Base-by-base conservation (phyloP, 495 filamentous ascomycete genomes). In the Mycothermus thermophilus region DNA sequence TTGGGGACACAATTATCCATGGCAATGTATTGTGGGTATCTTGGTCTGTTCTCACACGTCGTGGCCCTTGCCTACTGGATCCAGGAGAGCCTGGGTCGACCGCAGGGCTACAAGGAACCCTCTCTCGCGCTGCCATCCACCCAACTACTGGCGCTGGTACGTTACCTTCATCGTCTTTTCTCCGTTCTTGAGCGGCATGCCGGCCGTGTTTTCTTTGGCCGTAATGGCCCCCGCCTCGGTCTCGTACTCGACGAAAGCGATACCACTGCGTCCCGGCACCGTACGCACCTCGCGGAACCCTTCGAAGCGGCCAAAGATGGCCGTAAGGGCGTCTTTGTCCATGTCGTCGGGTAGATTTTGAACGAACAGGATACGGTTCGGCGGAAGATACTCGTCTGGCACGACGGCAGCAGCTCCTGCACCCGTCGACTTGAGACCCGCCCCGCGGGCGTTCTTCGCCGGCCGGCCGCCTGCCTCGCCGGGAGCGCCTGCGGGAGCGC, bases 231-330 rank as follows among this genome's bases (percentile, higher is more conserved):
- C 85, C 10, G 75, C 64, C 65, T 95, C 81, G 41, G 68, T 73
- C 54, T 93, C 84, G 61, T 94, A 99, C 58, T 99, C 92, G 42
- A 95, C 84, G 54, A 96, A 96, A 2, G 83, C 88, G 60, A 99
- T 88, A 8, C 83, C 84, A 52, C 73, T 80, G 39, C 92, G 68
- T 5, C 83, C 81, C 5, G 87, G 83, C 28, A 96, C 86, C 56
- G 80, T 59, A 38, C 92, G 75, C 19, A 94, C 84, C 54, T 96
- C 92, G 57, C 77, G 77, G 63, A 96, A 96, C 35, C 90, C 90
- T 43, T 93, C 84, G 63, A 90, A 99, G 23, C 77, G 75, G 25
- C 74, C 74, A 63, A 95, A 99, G 37, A 95, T 74, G 16, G 68
- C 71, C 0, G 74, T 76, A 27, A 97, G 76, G 25, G 63, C 71